Conservation (phyloP, 345 rosid genomes). For the Rhizophora mangle region DNA sequence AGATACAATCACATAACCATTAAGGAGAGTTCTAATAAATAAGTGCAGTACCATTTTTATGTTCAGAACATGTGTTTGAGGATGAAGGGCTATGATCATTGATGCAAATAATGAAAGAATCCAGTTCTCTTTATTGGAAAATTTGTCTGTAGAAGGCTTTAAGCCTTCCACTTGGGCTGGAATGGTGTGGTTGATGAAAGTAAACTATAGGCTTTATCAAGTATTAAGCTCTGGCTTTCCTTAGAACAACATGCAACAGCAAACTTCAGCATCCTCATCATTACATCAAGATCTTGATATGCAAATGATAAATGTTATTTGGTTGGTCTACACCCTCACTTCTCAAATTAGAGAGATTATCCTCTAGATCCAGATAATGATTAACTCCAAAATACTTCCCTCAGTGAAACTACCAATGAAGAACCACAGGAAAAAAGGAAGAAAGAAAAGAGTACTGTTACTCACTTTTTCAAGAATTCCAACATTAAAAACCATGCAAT, state of each 20-base stretch:
- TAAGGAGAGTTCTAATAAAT: conserved; percentile 43
- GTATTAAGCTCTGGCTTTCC: conserved; percentile 59
- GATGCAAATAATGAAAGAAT: conserved; percentile 69
- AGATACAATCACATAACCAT: conserved; percentile 64
- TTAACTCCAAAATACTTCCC: not conserved
- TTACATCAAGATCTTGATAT: conserved; percentile 59
- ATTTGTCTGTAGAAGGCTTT: conserved; percentile 25
- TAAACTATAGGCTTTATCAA: conserved; percentile 55
- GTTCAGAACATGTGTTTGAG: conserved; percentile 58
- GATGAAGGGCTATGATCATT: conserved; percentile 61
- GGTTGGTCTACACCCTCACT: not conserved
- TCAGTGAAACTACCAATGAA: not conserved
- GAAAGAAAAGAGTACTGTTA: not conserved
- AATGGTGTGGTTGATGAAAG: conserved; percentile 41
- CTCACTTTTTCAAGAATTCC: conserved; percentile 45
- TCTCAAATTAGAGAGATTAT: too few relatives aligned
- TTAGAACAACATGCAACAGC: conserved; percentile 61
- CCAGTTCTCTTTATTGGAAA: conserved; percentile 59
- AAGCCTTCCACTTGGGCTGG: conserved; percentile 34
- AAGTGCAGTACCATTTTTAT: conserved; percentile 40
- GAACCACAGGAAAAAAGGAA: not conserved
- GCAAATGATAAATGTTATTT: conserved; percentile 13
- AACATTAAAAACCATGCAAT: conserved; percentile 28
- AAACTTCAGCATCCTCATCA: conserved; percentile 58
- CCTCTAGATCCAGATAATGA: not conserved